Evolutionary conservation across 2,329 filamentous ascomycete species (phyloP), one percentile per base, ranked within the genome.

Genomic region (Septoria linicola): DNA sequence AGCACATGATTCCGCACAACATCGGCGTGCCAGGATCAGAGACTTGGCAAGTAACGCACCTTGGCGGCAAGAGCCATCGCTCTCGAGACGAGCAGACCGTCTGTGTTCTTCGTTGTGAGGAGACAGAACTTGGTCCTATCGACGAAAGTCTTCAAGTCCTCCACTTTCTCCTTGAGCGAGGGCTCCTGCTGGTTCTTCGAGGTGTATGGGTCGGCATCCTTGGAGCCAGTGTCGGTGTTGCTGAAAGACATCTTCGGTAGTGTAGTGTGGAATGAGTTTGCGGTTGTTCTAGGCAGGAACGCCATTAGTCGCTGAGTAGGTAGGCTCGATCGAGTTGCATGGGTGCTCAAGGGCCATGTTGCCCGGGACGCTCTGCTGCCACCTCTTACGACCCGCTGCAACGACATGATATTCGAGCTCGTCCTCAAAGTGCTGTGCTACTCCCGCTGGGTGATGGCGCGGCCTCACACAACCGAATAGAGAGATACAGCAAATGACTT

Each of bases 11-110:
- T n/a, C n/a, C n/a, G n/a, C n/a, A n/a, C n/a, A n/a, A n/a, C n/a
- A n/a, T n/a, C n/a, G n/a, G n/a, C n/a, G n/a, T n/a, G n/a, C n/a
- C n/a, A n/a, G n/a, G n/a, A n/a, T n/a, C n/a, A n/a, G n/a, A n/a
- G n/a, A n/a, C n/a, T 27, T 42, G 20, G 13, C 23, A 13, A n/a
- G n/a, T 43, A 25, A 35, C 41, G 46, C 49, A 90, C 88, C 71
- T 86, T 87, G 11, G 81, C 88, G 13, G 88, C 88, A 11, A 95
- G 70, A 4, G 88, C 88, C 90, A 96, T 95, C 69, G 85, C 89
- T 59, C 90, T 79, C n/a, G 86, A 91, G 3, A 86, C 83, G 11
- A 96, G 75, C 42, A 83, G 77, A 10, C 84, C 85, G 30, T 78
- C 75, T 2, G 79, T 75, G 41, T 85, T 83, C 42, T 84, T 79